Evolutionary conservation across 164 flowering plant species (phyloP).

Genomic region (Stephania yunnanensis): DNA sequence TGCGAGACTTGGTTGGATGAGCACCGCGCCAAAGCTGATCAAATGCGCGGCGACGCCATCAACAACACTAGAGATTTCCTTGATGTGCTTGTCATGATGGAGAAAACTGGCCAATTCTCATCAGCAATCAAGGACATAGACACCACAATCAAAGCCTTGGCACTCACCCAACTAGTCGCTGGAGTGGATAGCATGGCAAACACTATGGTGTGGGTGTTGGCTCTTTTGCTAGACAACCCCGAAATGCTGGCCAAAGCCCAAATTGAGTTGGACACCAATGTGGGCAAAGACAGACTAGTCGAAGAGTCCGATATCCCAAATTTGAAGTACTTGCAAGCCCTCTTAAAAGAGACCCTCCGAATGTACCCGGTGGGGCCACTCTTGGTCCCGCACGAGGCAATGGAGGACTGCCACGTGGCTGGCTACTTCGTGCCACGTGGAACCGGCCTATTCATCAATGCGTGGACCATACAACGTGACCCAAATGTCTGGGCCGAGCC

Average conservation of each 20-base stretch:
- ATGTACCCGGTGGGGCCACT: neutral
- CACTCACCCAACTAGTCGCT: too few relatives aligned
- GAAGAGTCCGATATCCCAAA: neutral
- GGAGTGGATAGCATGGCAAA: too few relatives aligned
- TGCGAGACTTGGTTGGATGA: too few relatives aligned
- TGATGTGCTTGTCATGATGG: too few relatives aligned
- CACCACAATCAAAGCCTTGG: too few relatives aligned
- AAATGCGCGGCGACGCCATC: too few relatives aligned
- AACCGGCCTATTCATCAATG: neutral
- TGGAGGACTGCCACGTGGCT: conserved; percentile 1
- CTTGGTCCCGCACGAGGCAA: neutral
- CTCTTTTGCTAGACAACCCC: neutral
- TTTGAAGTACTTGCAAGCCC: neutral
- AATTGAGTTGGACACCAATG: neutral
- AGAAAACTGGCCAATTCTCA: too few relatives aligned
- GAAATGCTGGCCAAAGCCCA: neutral
- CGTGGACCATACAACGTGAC: neutral
- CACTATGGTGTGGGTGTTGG: too few relatives aligned
- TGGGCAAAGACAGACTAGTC: neutral
- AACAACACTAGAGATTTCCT: too few relatives aligned
- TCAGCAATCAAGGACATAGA: too few relatives aligned
- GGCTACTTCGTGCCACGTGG: neutral
- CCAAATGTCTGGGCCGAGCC: conserved; percentile 4
- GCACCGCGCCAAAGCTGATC: too few relatives aligned
- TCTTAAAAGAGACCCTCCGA: neutral